Conservation (phyloP, 371 early-diverging fungal species). For the Rhizopus sp. region DNA sequence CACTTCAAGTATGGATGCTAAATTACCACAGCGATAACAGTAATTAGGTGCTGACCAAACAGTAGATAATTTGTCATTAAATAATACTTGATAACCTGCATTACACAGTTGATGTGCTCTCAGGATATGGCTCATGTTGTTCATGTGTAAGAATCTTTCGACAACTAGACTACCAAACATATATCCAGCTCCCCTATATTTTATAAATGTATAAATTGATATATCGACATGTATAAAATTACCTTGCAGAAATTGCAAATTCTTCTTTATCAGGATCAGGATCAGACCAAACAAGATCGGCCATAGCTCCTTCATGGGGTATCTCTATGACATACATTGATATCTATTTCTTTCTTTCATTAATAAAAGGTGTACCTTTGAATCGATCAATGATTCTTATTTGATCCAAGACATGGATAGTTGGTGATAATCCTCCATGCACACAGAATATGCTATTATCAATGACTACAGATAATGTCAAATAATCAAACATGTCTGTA, state of each 20-base stretch:
- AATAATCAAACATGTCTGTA: slow-evolving; percentile 94
- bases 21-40: slow-evolving; percentile 96
- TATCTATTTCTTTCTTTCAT: neutral
- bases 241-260: slow-evolving; percentile 86
- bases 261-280: slow-evolving; percentile 84
- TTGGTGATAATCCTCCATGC: slow-evolving; percentile 95
- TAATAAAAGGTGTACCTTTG: slow-evolving; percentile 59
- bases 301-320: slow-evolving; percentile 98
- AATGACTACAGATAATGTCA: slow-evolving; percentile 91
- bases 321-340: slow-evolving; percentile 67
- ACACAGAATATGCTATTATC: slow-evolving; percentile 93
- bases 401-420: slow-evolving; percentile 90
- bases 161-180: slow-evolving; percentile 89
- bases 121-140: slow-evolving; percentile 86
- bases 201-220: neutral
- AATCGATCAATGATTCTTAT: slow-evolving; percentile 90
- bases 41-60: slow-evolving; percentile 94
- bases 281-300: slow-evolving; percentile 99
- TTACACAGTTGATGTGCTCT: slow-evolving; percentile 97
- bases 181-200: slow-evolving; percentile 88
- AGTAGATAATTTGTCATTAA: slow-evolving; percentile 84
- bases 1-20: slow-evolving; percentile 93
- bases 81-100: slow-evolving; percentile 93
- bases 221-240: slow-evolving; percentile 4
- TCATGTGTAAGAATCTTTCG: slow-evolving; percentile 80